phyloP scores from a whole-genome alignment of 257 asterid genomes.

The Petunia axillaris region DNA sequence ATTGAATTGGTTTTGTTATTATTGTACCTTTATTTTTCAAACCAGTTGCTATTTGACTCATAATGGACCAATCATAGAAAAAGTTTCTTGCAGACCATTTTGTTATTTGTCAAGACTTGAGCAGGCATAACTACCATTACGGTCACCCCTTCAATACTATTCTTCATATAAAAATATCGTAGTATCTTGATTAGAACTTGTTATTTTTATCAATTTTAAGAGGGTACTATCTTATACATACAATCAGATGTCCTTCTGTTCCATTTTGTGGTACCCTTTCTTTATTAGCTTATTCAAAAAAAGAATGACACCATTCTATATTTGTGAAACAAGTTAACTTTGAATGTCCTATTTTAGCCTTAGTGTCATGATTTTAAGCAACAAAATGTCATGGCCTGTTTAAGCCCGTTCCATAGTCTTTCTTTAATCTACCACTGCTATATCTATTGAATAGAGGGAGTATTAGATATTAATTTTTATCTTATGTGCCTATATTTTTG shows the following conservation, averaged over 20 bases:
- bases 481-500: background rate
- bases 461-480: background rate
- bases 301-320: too few species aligned
- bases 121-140: background rate
- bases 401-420: too few species aligned
- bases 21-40: background rate
- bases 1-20: conserved; percentile 27
- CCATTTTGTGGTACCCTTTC: too few species aligned
- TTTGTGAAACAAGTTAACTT: too few species aligned
- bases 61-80: background rate
- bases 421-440: too few species aligned
- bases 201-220: background rate
- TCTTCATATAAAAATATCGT: background rate
- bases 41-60: background rate
- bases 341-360: too few species aligned
- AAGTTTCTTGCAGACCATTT: background rate
- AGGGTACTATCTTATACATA: background rate
- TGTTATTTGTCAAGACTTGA: background rate
- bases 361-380: too few species aligned
- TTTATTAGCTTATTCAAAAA: too few species aligned
- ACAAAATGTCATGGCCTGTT: too few species aligned
- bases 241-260: too few species aligned
- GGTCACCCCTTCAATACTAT: background rate
- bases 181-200: background rate
- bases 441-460: too few species aligned